Evolutionary conservation across 495 filamentous ascomycete genomes (phyloP).

Genomic region (Aspergillus carlsbadensis): DNA sequence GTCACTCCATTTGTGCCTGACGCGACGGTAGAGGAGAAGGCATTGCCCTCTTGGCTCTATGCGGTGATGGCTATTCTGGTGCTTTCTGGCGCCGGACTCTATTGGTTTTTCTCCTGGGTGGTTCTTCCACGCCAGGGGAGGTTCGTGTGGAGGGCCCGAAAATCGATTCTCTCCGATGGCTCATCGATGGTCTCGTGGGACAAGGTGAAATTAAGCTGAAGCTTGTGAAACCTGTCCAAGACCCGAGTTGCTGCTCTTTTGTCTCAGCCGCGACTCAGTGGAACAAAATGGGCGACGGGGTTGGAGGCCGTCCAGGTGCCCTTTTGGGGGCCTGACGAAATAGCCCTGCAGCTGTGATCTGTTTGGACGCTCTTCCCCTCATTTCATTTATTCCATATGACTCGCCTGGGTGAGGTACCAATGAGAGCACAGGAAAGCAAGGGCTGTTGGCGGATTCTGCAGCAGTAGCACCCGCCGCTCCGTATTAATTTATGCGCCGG

Average conservation of each 20-base stretch:
- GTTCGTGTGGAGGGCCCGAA: constrained; percentile 8
- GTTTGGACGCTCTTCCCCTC: no score
- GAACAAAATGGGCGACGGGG: no score
- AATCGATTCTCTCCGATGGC: constrained; percentile 6
- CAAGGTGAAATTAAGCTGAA: constrained; percentile 7
- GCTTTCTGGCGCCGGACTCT: constrained; percentile 26
- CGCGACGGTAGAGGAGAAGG: constrained; percentile 22
- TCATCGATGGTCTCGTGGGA: constrained; percentile 5
- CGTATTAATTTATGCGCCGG: background rate
- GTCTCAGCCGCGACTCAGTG: no score
- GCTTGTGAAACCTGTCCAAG: background rate
- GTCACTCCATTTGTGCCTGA: constrained; percentile 37
- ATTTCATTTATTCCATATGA: background rate
- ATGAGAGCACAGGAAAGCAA: background rate
- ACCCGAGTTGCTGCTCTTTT: background rate
- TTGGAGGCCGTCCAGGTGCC: no score
- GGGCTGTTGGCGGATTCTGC: background rate
- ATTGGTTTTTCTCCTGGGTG: constrained; percentile 27
- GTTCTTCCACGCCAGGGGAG: background rate
- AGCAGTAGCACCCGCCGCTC: background rate
- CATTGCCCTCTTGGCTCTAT: constrained; percentile 38
- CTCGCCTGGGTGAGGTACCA: background rate
- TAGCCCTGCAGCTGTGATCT: no score
- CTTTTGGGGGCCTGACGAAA: no score
- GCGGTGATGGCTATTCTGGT: constrained; percentile 36